Evolutionary conservation across 1,284 basidiomycete genomes (phyloP), one percentile per base, ranked within the genome.

Genomic region (Moniliella sp.): DNA sequence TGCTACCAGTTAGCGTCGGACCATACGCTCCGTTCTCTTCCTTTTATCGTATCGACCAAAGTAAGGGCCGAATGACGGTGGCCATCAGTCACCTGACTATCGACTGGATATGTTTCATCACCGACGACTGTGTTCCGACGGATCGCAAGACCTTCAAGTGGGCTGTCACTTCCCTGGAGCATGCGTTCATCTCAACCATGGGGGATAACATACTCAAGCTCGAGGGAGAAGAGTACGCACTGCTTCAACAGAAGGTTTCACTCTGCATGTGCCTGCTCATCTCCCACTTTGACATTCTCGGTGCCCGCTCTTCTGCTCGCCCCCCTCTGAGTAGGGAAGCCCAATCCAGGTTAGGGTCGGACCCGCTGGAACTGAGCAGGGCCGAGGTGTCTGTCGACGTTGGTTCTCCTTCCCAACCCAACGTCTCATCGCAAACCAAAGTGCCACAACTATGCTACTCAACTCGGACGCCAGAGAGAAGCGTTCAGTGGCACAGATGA

Each of bases 91-190:
- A 42, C 10, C 47, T 57, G 9, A 43, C 56, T 4, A 54, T 59
- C 33, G 52, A 59, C 31, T 99, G 91, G 91, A 81, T 97, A 15
- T 76, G 81, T 15, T 97, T 99, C 65, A 91, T 97, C 42, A 93
- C 83, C 62, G 86, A 94, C 57, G 82, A 88, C 50, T 99, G 91
- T 63, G 80, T 93, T 49, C 82, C 84, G 1, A 79, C 82, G 28
- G 88, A 97, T 60, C 74, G 83, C 39, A 82, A 78, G 62, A 97
- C 86, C 0, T 99, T 99, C 70, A 77, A 81, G 57, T 97, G 88
- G 84, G 88, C 91, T 1, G 84, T 99, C 33, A 80, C 78, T 33
- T 86, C 91, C 3, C 71, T 99, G 12, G 83, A 93, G 55, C 94
- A 91, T 55, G 78, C 84, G 2, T 74, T 84, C 48, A 72, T 77